Base-by-base conservation (phyloP, 2,329 filamentous ascomycete genomes). In the Aspergillus sp. region DNA sequence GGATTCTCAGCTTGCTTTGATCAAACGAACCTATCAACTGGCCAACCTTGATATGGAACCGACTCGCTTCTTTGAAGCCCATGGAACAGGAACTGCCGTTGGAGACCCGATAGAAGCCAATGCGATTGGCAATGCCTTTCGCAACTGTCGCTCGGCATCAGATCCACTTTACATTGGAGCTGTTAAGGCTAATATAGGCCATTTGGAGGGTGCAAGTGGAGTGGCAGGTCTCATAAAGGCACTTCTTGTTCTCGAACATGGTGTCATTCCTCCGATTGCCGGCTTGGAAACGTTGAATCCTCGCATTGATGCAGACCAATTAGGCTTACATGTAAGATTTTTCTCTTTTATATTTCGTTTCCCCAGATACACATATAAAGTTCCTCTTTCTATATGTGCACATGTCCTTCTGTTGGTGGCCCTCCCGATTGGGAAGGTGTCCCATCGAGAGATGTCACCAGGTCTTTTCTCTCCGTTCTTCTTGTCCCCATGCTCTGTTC, bases 181-280 rank as follows among this genome's bases (percentile, higher is more conserved):
- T 2, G 70, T 72, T 45, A 77, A 77, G 50, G 65, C 73, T 0
- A 76, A 76, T 56, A 65, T 77, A 7, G 75, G 71, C 82, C 39
- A 86, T 81, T 16, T 82, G 80, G 16, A 76, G 50, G 66, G 71
- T 6, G 74, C 54, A 2, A 68, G 73, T 2, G 74, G 74, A 14
- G 62, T 71, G 2, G 65, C 67, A 7, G 63, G 69, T 1, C 75
- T 90, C 2, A 78, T 86, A 69, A 90, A 90, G 72, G 83, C 87
- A 0, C 72, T 90, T 3, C 69, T 89, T 66, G 89, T 88, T 85
- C 71, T 88, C 51, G 80, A 87, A 71, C 83, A 89, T 67, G 82
- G 82, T 55, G 71, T 75, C 3, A 90, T 90, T 36, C 86, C 87
- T 0, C 86, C 85, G 0, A 88, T 91, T 63, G 78, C 84, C 6